Percentiles rank a stretch among this genome's conserved stretches.
Evolutionary conservation across 2,329 filamentous ascomycete species (phyloP).

Genomic region (Venturia effusa): DNA sequence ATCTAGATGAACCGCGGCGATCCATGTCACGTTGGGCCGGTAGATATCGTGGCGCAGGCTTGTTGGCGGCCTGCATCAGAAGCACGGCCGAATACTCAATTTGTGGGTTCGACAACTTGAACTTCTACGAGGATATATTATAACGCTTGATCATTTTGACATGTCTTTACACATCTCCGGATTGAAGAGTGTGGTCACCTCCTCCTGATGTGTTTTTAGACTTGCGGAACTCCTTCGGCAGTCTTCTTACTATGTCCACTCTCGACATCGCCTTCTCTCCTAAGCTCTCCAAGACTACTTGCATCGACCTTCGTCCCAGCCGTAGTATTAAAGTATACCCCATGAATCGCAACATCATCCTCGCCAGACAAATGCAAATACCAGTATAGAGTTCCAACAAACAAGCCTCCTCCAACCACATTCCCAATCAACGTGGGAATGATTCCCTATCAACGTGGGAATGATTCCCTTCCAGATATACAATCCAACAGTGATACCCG

Average conservation of each 20-base stretch:
- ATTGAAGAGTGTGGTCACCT: no score
- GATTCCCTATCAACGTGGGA: conserved; percentile 18
- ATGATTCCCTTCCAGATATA: conserved; percentile 23
- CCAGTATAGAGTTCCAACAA: conserved; percentile 6
- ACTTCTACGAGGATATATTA: no score
- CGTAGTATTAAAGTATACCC: not conserved
- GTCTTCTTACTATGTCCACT: not conserved
- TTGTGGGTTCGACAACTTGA: no score
- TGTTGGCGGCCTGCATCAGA: no score
- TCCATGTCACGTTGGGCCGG: no score
- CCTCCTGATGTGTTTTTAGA: not conserved
- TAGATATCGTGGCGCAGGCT: no score
- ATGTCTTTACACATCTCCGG: no score
- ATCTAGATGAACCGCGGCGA: no score
- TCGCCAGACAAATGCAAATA: conserved; percentile 6
- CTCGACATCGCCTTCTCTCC: not conserved
- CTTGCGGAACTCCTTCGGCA: not conserved
- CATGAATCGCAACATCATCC: not conserved
- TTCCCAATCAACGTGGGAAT: conserved; percentile 19
- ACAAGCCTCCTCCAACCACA: conserved; percentile 15
- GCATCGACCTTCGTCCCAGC: not conserved
- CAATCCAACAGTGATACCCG: conserved; percentile 17
- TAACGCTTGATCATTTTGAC: no score
- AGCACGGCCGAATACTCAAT: no score
- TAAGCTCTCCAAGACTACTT: not conserved